Evolutionary conservation across 2,329 filamentous ascomycete species (phyloP).

Genomic region (Cadophora sp.): DNA sequence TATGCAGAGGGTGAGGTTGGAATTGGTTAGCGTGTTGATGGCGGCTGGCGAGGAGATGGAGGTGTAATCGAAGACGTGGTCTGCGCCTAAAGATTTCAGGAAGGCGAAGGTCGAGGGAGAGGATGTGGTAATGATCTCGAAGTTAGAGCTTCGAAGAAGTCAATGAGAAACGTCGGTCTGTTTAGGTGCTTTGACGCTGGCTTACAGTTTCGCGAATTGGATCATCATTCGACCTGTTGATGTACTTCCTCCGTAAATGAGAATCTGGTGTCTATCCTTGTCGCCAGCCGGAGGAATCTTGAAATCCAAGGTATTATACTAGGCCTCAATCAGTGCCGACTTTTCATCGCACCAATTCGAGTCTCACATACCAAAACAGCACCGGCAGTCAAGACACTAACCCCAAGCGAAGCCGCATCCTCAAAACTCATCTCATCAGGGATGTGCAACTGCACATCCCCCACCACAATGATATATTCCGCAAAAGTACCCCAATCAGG

Average conservation of each 20-base stretch:
- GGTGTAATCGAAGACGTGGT: neutral
- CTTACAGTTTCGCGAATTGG: slow-evolving; percentile 13
- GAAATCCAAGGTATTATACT: neutral
- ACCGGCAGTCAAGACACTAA: slow-evolving; percentile 39
- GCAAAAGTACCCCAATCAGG: slow-evolving; percentile 47
- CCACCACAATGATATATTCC: slow-evolving; percentile 38
- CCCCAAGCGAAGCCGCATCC: slow-evolving; percentile 46
- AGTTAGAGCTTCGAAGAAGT: neutral
- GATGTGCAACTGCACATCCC: slow-evolving; percentile 48
- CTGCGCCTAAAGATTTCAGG: neutral
- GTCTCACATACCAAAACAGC: slow-evolving; percentile 27
- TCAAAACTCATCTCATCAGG: slow-evolving; percentile 51
- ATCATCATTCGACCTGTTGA: slow-evolving; percentile 11
- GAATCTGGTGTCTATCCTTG: neutral
- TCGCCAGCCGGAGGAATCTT: neutral
- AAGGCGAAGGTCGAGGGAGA: neutral
- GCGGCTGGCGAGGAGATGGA: neutral
- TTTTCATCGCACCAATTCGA: neutral
- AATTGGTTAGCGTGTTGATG: neutral
- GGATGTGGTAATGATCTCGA: neutral
- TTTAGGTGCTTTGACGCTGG: neutral
- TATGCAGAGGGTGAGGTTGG: slow-evolving; percentile 1
- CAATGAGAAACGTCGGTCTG: neutral
- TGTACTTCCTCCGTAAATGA: slow-evolving; percentile 13
- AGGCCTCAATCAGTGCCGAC: neutral